Evolutionary conservation across 2,329 filamentous ascomycete genomes (phyloP), one percentile per base, ranked within the genome.

Genomic region (Lomentospora prolificans): DNA sequence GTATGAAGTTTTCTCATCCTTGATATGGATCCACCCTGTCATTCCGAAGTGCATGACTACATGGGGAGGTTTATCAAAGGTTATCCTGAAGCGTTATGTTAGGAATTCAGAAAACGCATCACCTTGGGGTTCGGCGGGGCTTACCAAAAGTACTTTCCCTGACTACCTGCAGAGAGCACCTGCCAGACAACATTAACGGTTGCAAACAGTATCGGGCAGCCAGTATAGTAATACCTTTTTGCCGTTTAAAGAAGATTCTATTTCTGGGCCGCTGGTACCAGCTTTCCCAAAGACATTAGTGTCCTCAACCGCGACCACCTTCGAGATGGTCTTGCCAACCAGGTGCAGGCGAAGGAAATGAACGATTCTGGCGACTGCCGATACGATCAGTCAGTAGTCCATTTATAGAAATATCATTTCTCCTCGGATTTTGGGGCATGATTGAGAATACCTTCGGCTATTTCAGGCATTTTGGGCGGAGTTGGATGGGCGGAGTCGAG

Each of bases 61-160:
- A 70, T 97, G 94, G 1, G 92, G 91, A 9, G 89, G 80, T 8
- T 80, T 87, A 36, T 89, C 84, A 22, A 97, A 61, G 0, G 66
- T 69, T 25, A 74, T 70, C 72, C 71, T 73, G 51, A 9, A n/a
- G 12, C 6, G 30, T 12, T 36, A 48, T 46, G 30, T 50, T 55
- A 51, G 48, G 31, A 44, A 17, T 25, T 30, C 2, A 17, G 14
- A 8, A 7, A 31, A 22, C 24, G 57, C 24, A 14, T 46, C 22
- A 14, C 12, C 2, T 46, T 7, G 9, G 17, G 6, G 5, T 17
- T 28, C 19, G 30, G 36, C 2, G 19, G 14, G 6, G 59, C 70
- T 58, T 62, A 81, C 84, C 94, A 99, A 69, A 99, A 97, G 67
- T 97, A 97, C 78, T 97, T 99, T 8, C 94, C 94, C 67, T 96